Percentiles rank a stretch among this genome's conserved stretches.
These are phyloP conservation scores for Fomes fomentarius DNA, from an alignment of 1,284 basidiomycete species.

Conservation along the genomic window DNA sequence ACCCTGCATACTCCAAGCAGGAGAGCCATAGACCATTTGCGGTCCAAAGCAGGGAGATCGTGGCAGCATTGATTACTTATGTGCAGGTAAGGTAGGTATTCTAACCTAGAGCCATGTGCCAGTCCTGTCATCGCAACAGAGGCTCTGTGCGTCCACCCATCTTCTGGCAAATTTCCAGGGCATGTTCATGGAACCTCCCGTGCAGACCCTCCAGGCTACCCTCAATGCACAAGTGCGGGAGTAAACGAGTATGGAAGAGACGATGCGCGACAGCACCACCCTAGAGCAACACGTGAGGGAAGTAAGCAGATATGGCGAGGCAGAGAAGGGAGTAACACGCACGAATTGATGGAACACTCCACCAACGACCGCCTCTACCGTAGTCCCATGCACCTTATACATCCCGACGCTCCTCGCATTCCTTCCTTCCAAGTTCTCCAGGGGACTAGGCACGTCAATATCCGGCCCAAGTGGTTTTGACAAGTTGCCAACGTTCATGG, in stretches of 20 bases:
- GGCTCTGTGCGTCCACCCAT: slow-evolving; percentile 49
- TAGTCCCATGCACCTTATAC: slow-evolving; percentile 77
- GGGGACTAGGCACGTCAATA: slow-evolving; percentile 19
- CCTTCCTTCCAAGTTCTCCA: slow-evolving; percentile 31
- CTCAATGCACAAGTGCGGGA: slow-evolving; percentile 57
- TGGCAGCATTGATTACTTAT: slow-evolving; percentile 23
- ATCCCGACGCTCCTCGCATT: slow-evolving; percentile 59
- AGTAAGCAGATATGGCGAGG: not conserved
- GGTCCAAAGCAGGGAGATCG: not conserved
- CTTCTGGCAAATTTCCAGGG: slow-evolving; percentile 42
- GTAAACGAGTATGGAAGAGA: slow-evolving; percentile 67
- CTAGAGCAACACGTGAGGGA: slow-evolving; percentile 34
- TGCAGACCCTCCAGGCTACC: slow-evolving; percentile 51
- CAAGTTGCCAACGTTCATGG: slow-evolving; percentile 34
- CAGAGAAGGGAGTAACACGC: slow-evolving; percentile 34
- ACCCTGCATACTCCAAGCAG: too few relatives aligned
- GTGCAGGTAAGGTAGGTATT: slow-evolving; percentile 22
- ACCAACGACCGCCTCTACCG: slow-evolving; percentile 76
- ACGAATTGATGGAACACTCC: slow-evolving; percentile 81
- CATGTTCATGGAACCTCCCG: slow-evolving; percentile 53
- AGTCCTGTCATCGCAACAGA: slow-evolving; percentile 22
- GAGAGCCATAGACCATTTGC: too few relatives aligned
- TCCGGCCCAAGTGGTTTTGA: slow-evolving; percentile 23
- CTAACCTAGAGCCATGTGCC: slow-evolving; percentile 7
- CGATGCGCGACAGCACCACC: slow-evolving; percentile 64